These are phyloP conservation scores for Purshia tridentata DNA, from an alignment of 306 rosid genomes.

Conservation along the genomic window DNA sequence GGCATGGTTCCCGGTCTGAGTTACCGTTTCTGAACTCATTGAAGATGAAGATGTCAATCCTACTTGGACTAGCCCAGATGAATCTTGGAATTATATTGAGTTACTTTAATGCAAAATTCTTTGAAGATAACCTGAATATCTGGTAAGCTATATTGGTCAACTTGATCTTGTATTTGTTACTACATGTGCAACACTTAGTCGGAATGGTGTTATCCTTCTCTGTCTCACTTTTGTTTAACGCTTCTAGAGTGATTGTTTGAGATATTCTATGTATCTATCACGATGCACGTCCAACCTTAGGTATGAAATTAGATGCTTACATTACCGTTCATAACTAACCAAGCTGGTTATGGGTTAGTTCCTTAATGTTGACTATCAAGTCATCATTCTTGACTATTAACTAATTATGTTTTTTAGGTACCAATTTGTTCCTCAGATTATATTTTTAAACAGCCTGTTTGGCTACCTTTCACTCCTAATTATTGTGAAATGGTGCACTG, in stretches of 20 bases:
- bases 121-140: conserved; percentile 52
- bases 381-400: not conserved
- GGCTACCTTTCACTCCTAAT: conserved; percentile 85
- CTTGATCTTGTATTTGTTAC: conserved; percentile 13
- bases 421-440: conserved; percentile 79
- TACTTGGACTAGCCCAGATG: conserved; percentile 45
- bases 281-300: no score
- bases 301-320: no score
- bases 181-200: not conserved
- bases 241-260: conserved; percentile 4
- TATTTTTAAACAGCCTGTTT: conserved; percentile 77
- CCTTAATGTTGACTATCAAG: not conserved
- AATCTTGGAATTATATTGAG: conserved; percentile 39
- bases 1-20: conserved; percentile 42
- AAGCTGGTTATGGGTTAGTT: not conserved
- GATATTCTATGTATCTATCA: not conserved
- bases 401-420: conserved; percentile 49
- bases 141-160: conserved; percentile 39
- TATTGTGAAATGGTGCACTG: conserved; percentile 79
- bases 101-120: conserved; percentile 46
- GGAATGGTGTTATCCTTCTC: not conserved
- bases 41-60: conserved; percentile 49
- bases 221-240: not conserved
- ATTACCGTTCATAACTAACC: no score
- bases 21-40: conserved; percentile 43